These are phyloP conservation scores for Tolypocladium cylindrosporum DNA, from an alignment of 2,329 filamentous ascomycete genomes.

Conservation along the genomic window DNA sequence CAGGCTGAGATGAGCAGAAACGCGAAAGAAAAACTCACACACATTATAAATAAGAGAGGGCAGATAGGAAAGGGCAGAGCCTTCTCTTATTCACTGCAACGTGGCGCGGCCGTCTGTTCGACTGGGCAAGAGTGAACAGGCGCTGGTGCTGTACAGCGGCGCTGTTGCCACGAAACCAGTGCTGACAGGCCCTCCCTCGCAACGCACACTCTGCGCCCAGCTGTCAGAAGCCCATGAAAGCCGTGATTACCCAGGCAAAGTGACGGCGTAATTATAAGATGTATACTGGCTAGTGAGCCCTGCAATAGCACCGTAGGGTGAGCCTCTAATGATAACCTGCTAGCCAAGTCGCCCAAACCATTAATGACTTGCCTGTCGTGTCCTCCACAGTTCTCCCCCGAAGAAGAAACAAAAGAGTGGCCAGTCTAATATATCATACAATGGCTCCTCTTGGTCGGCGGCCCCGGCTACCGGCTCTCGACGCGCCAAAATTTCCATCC, in stretches of 20 bases:
- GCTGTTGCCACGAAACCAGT: neutral
- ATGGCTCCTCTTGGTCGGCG: neutral
- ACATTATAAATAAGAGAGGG: neutral
- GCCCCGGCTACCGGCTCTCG: conserved; percentile 28
- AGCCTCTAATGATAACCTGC: neutral
- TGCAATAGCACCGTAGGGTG: neutral
- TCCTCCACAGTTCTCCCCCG: neutral
- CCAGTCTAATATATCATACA: neutral
- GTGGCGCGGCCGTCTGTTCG: neutral
- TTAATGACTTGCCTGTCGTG: neutral
- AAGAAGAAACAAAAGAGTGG: neutral
- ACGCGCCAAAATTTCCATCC: conserved; percentile 84
- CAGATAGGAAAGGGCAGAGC: neutral
- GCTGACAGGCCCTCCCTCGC: neutral
- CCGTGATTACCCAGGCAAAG: neutral
- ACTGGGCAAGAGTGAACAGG: neutral
- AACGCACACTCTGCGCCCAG: neutral
- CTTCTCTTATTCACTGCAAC: neutral
- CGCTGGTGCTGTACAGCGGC: neutral
- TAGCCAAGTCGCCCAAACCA: neutral
- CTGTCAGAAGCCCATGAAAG: neutral
- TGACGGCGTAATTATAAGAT: neutral
- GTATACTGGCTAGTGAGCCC: neutral
- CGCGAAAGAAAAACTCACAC: neutral
- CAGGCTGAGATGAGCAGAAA: neutral